Base-by-base conservation (phyloP, 2,329 filamentous ascomycete species). In the Sporothrix brasiliensis region DNA sequence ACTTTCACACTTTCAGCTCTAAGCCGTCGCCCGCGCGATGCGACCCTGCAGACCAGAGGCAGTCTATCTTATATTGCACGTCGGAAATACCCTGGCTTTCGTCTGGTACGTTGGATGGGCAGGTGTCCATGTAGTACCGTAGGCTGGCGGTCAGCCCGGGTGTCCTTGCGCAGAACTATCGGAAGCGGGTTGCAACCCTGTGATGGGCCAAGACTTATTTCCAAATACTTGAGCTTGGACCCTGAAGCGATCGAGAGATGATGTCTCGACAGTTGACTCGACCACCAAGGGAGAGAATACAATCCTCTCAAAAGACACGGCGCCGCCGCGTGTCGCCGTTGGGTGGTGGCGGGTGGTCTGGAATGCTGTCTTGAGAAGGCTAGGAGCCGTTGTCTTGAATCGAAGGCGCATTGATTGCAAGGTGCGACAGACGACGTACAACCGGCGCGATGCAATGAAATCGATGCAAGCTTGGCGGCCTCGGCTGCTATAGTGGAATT, bases 101-200 rank as follows among this genome's bases (percentile, higher is more conserved):
- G 21, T 39, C 27, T 58, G 54, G 54, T 56, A 30, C 27, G 27
- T 5, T 34, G 34, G 34, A 3, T 34, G 34, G 34, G 6, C 24
- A 24, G 24, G 24, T 24, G 24, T 24, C 1, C 1, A 24, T 24
- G 24, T 24, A 2, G 24, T 24, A 24, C 24, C 24, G 24, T 34
- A 56, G 56, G 56, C 56, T 60, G 30, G 56, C 30, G 14, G 9
- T 19, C 30, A 49, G 39, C 9, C 56, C 19, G 41, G 14, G 30
- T 41, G 4, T 16, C 58, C 21, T n/a, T 27, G 3, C 39, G 2
- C 58, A 49, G 47, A 44, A 63, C 58, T 61, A 60, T 60, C 39
- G 58, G 58, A 27, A 47, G 10, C 58, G 58, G 58, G 58, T 19
- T 63, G 58, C 58, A 63, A 63, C 58, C 58, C 58, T 9, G n/a